Evolutionary conservation across 1,284 basidiomycete species (phyloP).

Genomic region (Ganoderma leucocontextum): DNA sequence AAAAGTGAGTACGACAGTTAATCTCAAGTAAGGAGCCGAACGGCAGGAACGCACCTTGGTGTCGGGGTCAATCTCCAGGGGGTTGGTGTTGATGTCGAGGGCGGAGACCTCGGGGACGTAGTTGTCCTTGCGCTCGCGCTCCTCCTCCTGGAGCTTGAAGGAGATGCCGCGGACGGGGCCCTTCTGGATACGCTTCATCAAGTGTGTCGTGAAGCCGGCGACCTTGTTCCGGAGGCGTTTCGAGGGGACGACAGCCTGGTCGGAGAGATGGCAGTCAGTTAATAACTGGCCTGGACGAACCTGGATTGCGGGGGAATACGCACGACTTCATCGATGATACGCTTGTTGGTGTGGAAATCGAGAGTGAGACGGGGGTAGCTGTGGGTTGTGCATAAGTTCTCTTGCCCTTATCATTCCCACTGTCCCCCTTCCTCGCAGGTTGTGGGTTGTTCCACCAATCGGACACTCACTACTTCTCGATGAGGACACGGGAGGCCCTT

Average conservation of each 20-base stretch:
- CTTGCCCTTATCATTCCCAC: background rate
- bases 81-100: conserved; percentile 79
- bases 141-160: conserved; percentile 99
- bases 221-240: conserved; percentile 99
- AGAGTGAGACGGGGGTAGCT: conserved; percentile 96
- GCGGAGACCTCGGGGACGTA: conserved; percentile 97
- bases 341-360: conserved; percentile 99
- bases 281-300: background rate
- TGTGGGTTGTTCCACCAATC: conserved; percentile 23
- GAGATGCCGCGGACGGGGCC: conserved; percentile 99
- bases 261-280: conserved; percentile 19
- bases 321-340: conserved; percentile 98
- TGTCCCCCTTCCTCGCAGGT: conserved; percentile 13
- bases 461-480: conserved; percentile 96
- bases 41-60: conserved; percentile 75
- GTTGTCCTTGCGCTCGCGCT: conserved; percentile 99
- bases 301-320: conserved; percentile 46
- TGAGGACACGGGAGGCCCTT: conserved; percentile 98
- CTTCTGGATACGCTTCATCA: conserved; percentile 99
- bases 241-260: conserved; percentile 93
- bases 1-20: background rate
- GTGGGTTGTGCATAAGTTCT: conserved; percentile 20
- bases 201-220: conserved; percentile 98
- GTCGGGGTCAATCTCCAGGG: conserved; percentile 89
- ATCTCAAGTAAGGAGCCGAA: background rate